Percentiles rank a stretch among this genome's conserved stretches.
Evolutionary conservation across 1,139 yeast genomes (phyloP).

Genomic region (Blastobotrys malaysiensis): DNA sequence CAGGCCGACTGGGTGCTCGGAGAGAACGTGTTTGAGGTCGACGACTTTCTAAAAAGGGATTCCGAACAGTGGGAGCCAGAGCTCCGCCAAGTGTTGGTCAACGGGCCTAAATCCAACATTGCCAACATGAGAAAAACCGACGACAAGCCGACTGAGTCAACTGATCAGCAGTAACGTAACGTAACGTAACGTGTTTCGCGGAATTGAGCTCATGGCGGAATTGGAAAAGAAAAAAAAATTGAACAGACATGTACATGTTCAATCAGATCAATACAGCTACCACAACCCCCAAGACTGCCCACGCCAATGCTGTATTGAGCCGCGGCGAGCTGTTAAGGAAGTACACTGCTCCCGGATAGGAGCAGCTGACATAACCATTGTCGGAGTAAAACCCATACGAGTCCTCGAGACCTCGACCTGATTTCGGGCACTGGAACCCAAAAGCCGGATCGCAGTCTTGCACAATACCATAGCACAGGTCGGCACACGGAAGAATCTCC

Average conservation of each 20-base stretch:
- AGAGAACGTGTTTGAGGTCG: conserved; percentile 60
- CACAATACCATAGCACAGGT: conserved; percentile 71
- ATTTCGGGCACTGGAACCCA: conserved; percentile 65
- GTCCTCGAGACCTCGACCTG: conserved; percentile 14
- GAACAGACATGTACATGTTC: background rate
- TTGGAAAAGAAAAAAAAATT: background rate
- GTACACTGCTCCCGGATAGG: conserved; percentile 36
- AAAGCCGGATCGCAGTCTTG: conserved; percentile 79
- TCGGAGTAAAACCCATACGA: conserved; percentile 29
- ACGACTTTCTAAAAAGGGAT: conserved; percentile 55
- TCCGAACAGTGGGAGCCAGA: conserved; percentile 55
- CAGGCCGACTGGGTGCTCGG: conserved; percentile 83
- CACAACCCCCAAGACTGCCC: background rate
- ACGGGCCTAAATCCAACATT: conserved; percentile 23
- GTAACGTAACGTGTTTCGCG: no score
- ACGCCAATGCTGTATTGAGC: no score
- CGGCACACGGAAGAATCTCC: conserved; percentile 83
- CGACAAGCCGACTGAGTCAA: no score
- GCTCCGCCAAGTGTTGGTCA: conserved; percentile 17
- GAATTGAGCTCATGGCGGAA: no score
- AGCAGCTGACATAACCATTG: conserved; percentile 33
- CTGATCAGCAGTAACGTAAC: no score
- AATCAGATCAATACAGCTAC: background rate
- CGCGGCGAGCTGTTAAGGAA: conserved; percentile 16
- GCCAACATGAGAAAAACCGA: background rate